These are phyloP conservation scores for Coniferiporia weirii DNA, from an alignment of 1,284 basidiomycete genomes.

Conservation along the genomic window DNA sequence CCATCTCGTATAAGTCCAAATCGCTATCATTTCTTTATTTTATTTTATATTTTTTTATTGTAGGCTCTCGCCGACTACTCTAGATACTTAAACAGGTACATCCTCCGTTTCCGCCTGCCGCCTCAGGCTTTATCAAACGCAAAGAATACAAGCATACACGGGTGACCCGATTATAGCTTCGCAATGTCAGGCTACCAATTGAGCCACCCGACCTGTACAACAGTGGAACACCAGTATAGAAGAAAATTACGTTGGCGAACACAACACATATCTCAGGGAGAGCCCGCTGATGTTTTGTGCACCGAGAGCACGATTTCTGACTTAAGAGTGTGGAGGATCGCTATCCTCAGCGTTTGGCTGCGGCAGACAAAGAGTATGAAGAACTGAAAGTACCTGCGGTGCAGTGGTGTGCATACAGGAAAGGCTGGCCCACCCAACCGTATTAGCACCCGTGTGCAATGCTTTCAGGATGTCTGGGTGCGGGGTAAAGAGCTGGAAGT, in stretches of 20 bases:
- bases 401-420: conserved; percentile 76
- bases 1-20: too few species aligned
- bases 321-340: conserved; percentile 66
- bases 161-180: neutral
- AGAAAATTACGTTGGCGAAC: neutral
- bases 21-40: too few species aligned
- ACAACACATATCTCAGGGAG: conserved; percentile 65
- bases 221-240: neutral
- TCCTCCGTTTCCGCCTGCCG: too few species aligned
- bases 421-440: conserved; percentile 86
- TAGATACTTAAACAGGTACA: too few species aligned
- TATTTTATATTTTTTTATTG: too few species aligned
- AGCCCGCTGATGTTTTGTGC: conserved; percentile 66
- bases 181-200: neutral
- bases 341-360: conserved; percentile 82
- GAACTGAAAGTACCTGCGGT: conserved; percentile 4
- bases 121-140: too few species aligned
- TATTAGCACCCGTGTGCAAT: conserved; percentile 83
- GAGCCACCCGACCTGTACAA: neutral
- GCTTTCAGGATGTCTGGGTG: conserved; percentile 80
- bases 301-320: conserved; percentile 81
- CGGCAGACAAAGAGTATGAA: conserved; percentile 5
- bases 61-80: too few species aligned
- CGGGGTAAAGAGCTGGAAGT: neutral
- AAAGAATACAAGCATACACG: too few species aligned